Evolutionary conservation across 192 early-diverging fungal species (phyloP), one percentile per base, ranked within the genome.

Genomic region (Coemansia nantahalensis): DNA sequence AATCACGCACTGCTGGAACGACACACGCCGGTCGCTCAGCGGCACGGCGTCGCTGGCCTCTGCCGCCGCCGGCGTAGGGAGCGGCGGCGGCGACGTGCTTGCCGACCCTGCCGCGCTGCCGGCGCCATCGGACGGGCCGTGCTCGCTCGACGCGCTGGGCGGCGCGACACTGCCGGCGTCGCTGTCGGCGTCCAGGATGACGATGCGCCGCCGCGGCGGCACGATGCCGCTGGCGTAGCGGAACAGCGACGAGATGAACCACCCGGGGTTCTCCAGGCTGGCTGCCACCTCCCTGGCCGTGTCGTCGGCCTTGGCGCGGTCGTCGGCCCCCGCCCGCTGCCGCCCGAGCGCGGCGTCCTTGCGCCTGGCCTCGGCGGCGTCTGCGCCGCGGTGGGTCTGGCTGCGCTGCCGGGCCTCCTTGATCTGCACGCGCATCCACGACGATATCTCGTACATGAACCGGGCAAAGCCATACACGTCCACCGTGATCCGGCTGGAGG

Each of bases 391-490:
- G 47, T 76, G 73, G 48, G 50, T 68, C 50, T 65, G 73, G 21
- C 28, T 60, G 16, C 57, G 65, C 57, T 68, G 59, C 6, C 48
- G 38, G 19, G 68, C 75, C 44, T 77, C 75, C 49, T 43, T 57
- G 31, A 77, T 77, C 46, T 78, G 68, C 48, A 68, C 75, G 5
- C 68, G 68, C 68, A 71, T 71, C 88, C 88, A 90, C 44, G 74
- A 73, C 26, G 87, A 79, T 23, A 90, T 62, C 46, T 71, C 81
- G 16, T 77, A 85, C 71, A 87, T 79, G 53, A 93, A 93, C n/a
- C 84, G 84, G 30, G 80, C 77, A 67, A 91, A 90, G 4, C 83
- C 86, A 28, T 79, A 79, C 2, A 86, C 66, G 48, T 91, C 88
- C 68, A 86, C 74, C 23, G 64, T 77, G 28, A 81, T 51, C 32